Evolutionary conservation across 1,284 basidiomycete species (phyloP), one percentile per base, ranked within the genome.

Genomic region (Phylloboletellus chloephorus): DNA sequence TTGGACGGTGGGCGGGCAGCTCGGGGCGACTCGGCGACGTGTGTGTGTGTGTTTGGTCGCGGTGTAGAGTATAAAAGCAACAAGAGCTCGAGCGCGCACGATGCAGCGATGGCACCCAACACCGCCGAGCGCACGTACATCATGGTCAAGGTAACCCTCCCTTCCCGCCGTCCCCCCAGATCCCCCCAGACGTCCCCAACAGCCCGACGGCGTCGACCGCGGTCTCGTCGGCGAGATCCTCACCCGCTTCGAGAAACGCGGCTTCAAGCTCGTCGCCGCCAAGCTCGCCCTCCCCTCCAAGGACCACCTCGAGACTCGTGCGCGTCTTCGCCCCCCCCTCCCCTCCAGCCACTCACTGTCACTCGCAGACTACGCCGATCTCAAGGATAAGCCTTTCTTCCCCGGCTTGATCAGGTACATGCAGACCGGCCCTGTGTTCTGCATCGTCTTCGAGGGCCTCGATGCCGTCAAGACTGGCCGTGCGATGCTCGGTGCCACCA

Each of bases 121-220:
- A 26, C 47, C 33, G 53, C 56, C 30, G 87, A 90, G 63, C 85
- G 83, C 63, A 89, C 88, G 64, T 90, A 88, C 68, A 90, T 90
- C 70, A 89, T 89, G 87, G 74, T 90, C 76, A 90, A 89, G 83
- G 87, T 81, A 44, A 40, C 48, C 43, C 5, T n/a, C 5, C 16
- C 25, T 19, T 3, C 19, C 30, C 23, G 6, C 11, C 39, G 5
- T 20, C 6, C 22, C 11, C 16, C 13, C 44, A 19, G 44, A 19
- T 24, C 37, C 41, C 42, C 38, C 31, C 30, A 31, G 39, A 35
- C 38, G 5, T 24, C 22, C 32, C 23, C 8, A 31, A 31, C 61
- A 95, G 91, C 92, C 93, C 60, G 93, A 97, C 72, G 93, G 93
- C 67, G 94, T 97, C 74, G 90, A 96, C 73, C 88, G 93, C 59